A percentile compares a stretch with the other conserved stretches of the same genome.
Conservation (phyloP, 2,329 filamentous ascomycete genomes). For the Chaetomium sp. region DNA sequence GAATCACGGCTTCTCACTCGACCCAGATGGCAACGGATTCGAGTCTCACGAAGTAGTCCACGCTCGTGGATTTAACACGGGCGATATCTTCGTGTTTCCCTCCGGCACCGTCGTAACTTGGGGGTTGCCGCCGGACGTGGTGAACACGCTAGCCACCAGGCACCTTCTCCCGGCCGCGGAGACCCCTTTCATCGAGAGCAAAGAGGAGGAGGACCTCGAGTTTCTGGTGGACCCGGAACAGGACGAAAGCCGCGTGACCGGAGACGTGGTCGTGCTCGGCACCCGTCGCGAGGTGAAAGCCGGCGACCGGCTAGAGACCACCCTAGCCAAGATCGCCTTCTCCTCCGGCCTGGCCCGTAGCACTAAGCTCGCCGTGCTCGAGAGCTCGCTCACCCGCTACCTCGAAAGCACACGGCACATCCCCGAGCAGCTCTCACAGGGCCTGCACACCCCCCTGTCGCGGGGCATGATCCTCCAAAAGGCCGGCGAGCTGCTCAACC, state of each 20-base stretch:
- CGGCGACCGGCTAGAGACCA: constrained; percentile 56
- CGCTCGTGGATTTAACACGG: constrained; percentile 62
- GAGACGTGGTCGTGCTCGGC: constrained; percentile 86
- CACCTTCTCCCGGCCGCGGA: constrained; percentile 76
- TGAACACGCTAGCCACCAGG: constrained; percentile 68
- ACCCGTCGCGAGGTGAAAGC: constrained; percentile 62
- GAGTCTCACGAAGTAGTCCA: constrained; percentile 65
- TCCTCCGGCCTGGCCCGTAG: constrained; percentile 90
- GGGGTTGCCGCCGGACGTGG: constrained; percentile 77
- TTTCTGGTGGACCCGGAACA: constrained; percentile 74
- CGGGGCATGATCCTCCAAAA: constrained; percentile 85
- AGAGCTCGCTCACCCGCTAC: constrained; percentile 79
- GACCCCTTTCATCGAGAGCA: constrained; percentile 67
- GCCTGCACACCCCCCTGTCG: constrained; percentile 58
- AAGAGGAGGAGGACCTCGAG: constrained; percentile 89
- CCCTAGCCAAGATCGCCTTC: constrained; percentile 93
- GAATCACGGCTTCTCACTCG: constrained; percentile 61
- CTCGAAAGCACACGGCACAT: constrained; percentile 85
- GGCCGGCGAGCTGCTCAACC: constrained; percentile 85
- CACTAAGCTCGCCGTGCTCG: constrained; percentile 90
- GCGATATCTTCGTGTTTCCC: constrained; percentile 94
- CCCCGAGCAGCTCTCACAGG: constrained; percentile 71
- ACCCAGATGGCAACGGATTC: constrained; percentile 63
- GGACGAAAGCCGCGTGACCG: constrained; percentile 76
- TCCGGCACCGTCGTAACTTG: constrained; percentile 93